Evolutionary conservation across 768 basidiomycete species (phyloP).

Genomic region (Tylopilus balloui): DNA sequence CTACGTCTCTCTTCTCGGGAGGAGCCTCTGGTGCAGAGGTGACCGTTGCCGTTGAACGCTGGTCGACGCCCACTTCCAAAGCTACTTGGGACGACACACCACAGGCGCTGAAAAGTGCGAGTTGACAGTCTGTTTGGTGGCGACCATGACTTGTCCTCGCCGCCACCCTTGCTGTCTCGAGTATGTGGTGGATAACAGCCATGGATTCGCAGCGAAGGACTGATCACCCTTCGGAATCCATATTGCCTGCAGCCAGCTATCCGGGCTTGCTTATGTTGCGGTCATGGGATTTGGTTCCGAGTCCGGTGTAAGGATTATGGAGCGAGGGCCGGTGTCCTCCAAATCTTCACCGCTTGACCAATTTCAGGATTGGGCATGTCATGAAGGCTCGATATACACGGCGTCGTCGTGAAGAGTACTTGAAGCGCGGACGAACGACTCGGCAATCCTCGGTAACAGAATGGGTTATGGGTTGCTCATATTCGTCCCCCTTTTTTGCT

Average conservation of each 20-base stretch:
- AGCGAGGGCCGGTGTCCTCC: conserved; percentile 27
- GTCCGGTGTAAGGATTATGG: conserved; percentile 32
- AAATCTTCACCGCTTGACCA: conserved; percentile 33
- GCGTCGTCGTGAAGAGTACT: conserved; percentile 20
- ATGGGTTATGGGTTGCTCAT: conserved; percentile 31
- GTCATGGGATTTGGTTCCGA: conserved; percentile 32
- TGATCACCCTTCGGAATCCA: conserved; percentile 28
- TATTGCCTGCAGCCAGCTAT: conserved; percentile 24
- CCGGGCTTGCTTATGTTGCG: conserved; percentile 25
- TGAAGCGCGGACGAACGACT: conserved; percentile 24
- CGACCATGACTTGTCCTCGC: conserved; percentile 31
- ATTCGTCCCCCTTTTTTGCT: conserved; percentile 43
- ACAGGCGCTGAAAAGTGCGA: conserved; percentile 29
- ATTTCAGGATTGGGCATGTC: conserved; percentile 30
- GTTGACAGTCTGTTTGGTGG: conserved; percentile 29
- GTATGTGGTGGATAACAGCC: conserved; percentile 25
- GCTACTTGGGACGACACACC: conserved; percentile 23
- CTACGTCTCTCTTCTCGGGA: conserved; percentile 25
- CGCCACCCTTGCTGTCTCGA: conserved; percentile 13
- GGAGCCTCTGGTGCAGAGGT: conserved; percentile 16
- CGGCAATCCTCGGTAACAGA: conserved; percentile 23
- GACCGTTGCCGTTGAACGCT: conserved; percentile 20
- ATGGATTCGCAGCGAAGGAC: conserved; percentile 21
- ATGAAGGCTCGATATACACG: conserved; percentile 22
- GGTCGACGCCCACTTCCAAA: conserved; percentile 20